Evolutionary conservation across 2,329 filamentous ascomycete species (phyloP).

Genomic region (Monosporascus sp.): DNA sequence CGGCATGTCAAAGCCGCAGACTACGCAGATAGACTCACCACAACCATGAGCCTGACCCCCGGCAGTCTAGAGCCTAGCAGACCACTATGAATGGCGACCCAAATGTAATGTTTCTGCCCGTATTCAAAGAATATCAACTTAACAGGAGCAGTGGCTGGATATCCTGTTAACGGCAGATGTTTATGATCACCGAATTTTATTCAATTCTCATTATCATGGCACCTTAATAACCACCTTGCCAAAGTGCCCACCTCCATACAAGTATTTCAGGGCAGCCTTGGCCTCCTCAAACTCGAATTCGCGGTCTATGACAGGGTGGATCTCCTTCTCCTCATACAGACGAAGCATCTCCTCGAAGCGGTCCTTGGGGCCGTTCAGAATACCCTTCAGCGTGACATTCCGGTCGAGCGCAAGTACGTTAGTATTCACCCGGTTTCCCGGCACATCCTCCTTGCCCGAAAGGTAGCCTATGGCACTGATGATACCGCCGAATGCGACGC

Average conservation of each 20-base stretch:
- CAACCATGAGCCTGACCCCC: too few species aligned
- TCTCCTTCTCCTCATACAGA: constrained; percentile 39
- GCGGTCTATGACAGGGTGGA: constrained; percentile 43
- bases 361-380: constrained; percentile 54
- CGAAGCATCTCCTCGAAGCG: constrained; percentile 49
- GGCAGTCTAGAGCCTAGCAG: too few species aligned
- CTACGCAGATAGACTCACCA: too few species aligned
- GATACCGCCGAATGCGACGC: constrained; percentile 48
- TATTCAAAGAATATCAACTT: too few species aligned
- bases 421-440: constrained; percentile 46
- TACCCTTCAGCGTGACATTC: constrained; percentile 38
- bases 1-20: too few species aligned
- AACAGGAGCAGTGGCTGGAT: too few species aligned
- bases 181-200: too few species aligned
- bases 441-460: constrained; percentile 42
- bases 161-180: too few species aligned
- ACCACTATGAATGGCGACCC: too few species aligned
- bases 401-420: constrained; percentile 41
- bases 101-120: too few species aligned
- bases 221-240: constrained; percentile 51
- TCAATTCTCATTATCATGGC: too few species aligned
- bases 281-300: constrained; percentile 42
- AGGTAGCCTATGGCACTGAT: constrained; percentile 42
- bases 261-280: constrained; percentile 45
- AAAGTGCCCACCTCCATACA: constrained; percentile 49